phyloP scores from a whole-genome alignment of 2,329 filamentous ascomycete genomes.

The Orbilia javanica region DNA sequence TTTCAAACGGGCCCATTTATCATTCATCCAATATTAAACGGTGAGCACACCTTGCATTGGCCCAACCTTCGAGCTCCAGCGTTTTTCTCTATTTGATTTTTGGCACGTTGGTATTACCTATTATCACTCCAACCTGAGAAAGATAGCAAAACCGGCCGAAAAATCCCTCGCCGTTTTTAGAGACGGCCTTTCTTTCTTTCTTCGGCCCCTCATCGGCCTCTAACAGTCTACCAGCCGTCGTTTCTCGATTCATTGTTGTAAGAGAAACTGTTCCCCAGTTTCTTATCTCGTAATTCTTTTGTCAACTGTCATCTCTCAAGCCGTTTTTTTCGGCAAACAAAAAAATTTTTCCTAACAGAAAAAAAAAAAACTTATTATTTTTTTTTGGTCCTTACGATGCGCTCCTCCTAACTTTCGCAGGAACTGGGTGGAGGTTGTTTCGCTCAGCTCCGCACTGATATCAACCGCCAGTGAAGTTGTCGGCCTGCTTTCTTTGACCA shows the following conservation, averaged over 20 bases:
- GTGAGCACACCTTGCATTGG: conserved; percentile 16
- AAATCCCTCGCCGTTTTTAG: conserved; percentile 57
- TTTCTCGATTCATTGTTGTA: conserved; percentile 32
- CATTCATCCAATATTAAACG: conserved; percentile 7
- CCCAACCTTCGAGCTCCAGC: not conserved
- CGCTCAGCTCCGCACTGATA: conserved; percentile 49
- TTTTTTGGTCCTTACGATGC: conserved; percentile 20
- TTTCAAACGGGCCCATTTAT: conserved; percentile 19
- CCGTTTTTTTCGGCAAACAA: conserved; percentile 9
- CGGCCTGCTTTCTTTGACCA: not conserved
- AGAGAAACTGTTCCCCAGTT: conserved; percentile 21
- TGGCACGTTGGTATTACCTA: conserved; percentile 26
- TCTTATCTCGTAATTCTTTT: conserved; percentile 48
- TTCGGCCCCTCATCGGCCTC: not conserved
- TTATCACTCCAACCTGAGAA: not conserved
- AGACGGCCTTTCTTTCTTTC: conserved; percentile 1
- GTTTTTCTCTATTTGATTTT: conserved; percentile 4
- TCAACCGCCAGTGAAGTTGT: conserved; percentile 10
- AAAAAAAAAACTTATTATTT: not conserved
- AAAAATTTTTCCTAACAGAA: conserved; percentile 26
- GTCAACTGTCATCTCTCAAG: conserved; percentile 39
- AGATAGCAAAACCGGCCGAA: conserved; percentile 21
- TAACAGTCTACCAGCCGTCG: conserved; percentile 17
- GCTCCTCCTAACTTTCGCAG: conserved; percentile 43
- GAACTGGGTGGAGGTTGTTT: conserved; percentile 27